phyloP scores from a whole-genome alignment of 164 flowering plant species.

The Magnolia changhungtana region DNA sequence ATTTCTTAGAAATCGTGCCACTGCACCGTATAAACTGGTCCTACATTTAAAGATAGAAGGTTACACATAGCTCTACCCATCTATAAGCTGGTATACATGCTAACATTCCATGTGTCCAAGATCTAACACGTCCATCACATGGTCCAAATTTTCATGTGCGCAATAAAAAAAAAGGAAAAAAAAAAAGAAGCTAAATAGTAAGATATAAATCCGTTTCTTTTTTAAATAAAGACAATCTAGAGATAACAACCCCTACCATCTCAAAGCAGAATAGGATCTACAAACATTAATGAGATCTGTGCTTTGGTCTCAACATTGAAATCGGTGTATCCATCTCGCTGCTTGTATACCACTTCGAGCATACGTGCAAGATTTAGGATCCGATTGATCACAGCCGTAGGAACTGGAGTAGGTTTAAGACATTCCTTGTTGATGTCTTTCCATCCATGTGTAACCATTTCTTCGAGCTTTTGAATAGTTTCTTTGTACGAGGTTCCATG shows the following conservation, averaged over 20 bases:
- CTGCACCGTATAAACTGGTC: too few species aligned
- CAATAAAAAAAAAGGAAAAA: too few species aligned
- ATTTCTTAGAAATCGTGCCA: too few species aligned
- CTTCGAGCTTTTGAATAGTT: neutral
- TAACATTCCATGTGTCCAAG: too few species aligned
- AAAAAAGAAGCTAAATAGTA: too few species aligned
- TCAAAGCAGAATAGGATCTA: neutral
- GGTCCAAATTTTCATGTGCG: too few species aligned
- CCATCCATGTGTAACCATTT: conserved; percentile 2
- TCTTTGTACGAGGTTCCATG: neutral
- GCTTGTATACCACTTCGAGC: neutral
- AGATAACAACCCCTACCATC: conserved; percentile 18
- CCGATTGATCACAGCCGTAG: neutral
- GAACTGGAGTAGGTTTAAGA: neutral
- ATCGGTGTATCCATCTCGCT: conserved; percentile 3
- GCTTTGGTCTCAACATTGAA: neutral
- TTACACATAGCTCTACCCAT: too few species aligned
- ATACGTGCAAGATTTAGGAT: neutral
- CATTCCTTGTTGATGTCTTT: conserved; percentile 1
- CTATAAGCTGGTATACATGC: too few species aligned
- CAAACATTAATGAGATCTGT: neutral
- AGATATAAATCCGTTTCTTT: too few species aligned
- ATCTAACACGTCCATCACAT: too few species aligned
- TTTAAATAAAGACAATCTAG: too few species aligned
- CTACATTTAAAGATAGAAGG: too few species aligned